phyloP scores from a whole-genome alignment of 179 eudicot species.

The Spinacia oleracea region DNA sequence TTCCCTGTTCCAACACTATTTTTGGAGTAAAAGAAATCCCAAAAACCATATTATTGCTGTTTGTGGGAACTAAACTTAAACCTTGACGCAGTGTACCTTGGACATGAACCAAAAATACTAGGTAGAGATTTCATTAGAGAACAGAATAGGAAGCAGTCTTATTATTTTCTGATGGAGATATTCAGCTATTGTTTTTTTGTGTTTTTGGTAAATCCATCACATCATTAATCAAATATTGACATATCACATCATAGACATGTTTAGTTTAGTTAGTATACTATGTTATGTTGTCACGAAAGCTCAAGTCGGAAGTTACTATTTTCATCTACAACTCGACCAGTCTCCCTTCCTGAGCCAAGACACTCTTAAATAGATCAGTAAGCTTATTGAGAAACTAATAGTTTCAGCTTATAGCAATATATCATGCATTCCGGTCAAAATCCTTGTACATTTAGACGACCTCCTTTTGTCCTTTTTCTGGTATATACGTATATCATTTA shows the following conservation, averaged over 20 bases:
- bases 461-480: no score
- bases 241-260: not conserved
- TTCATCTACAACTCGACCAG: not conserved
- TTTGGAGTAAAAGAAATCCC: not conserved
- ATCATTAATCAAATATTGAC: not conserved
- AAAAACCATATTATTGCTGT: not conserved
- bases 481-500: conserved; percentile 1
- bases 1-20: not conserved
- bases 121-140: not conserved
- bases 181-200: not conserved
- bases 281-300: not conserved
- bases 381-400: no score
- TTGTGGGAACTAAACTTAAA: not conserved
- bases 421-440: no score
- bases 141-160: not conserved
- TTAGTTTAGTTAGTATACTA: not conserved
- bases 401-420: no score
- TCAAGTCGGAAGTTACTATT: not conserved
- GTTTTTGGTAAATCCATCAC: not conserved
- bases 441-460: no score
- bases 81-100: not conserved
- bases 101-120: not conserved
- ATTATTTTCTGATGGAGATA: not conserved
- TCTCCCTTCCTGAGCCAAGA: not conserved
- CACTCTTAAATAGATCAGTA: not conserved